A percentile compares a stretch with the other conserved stretches of the same genome.
Conservation (phyloP, 2,329 filamentous ascomycete species). For the Davidsoniella neocaledoniae region DNA sequence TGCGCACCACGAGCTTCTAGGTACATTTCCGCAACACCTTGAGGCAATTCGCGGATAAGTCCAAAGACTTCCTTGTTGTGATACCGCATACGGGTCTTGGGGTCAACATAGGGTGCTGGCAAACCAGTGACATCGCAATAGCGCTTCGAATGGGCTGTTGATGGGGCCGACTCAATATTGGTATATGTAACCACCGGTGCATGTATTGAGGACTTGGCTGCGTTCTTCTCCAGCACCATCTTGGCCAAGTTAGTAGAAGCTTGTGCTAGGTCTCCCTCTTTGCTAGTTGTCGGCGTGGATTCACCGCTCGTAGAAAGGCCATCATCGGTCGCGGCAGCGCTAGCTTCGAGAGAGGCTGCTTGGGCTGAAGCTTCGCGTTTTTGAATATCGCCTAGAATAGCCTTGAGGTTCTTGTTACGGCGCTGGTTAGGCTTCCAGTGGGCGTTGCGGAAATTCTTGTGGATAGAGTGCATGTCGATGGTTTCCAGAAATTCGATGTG, state of each 20-base stretch:
- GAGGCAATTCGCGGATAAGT: slow-evolving; percentile 62
- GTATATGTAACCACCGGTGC: slow-evolving; percentile 51
- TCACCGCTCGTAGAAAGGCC: slow-evolving; percentile 40
- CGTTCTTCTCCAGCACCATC: slow-evolving; percentile 71
- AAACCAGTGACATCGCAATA: slow-evolving; percentile 96
- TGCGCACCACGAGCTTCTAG: slow-evolving; percentile 82
- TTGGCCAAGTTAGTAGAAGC: slow-evolving; percentile 75
- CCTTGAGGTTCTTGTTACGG: slow-evolving; percentile 97
- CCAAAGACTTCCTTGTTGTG: slow-evolving; percentile 86
- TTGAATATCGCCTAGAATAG: slow-evolving; percentile 77
- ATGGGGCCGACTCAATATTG: slow-evolving; percentile 90
- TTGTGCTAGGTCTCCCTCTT: slow-evolving; percentile 63
- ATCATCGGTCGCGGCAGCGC: slow-evolving; percentile 52
- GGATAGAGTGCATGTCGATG: slow-evolving; percentile 75
- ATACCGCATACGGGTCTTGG: slow-evolving; percentile 85
- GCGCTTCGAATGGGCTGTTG: slow-evolving; percentile 64
- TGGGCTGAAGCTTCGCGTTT: slow-evolving; percentile 79
- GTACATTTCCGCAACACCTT: slow-evolving; percentile 73
- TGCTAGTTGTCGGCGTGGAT: slow-evolving; percentile 33
- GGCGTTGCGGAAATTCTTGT: slow-evolving; percentile 79
- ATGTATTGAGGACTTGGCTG: slow-evolving; percentile 15
- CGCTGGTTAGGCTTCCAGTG: slow-evolving; percentile 85
- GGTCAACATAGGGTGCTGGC: slow-evolving; percentile 81
- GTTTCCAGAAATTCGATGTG: slow-evolving; percentile 77
- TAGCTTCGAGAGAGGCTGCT: slow-evolving; percentile 59